A percentile compares a stretch with the other conserved stretches of the same genome.
phyloP scores from a whole-genome alignment of 164 flowering plant genomes.

The Aristolochia fimbriata region DNA sequence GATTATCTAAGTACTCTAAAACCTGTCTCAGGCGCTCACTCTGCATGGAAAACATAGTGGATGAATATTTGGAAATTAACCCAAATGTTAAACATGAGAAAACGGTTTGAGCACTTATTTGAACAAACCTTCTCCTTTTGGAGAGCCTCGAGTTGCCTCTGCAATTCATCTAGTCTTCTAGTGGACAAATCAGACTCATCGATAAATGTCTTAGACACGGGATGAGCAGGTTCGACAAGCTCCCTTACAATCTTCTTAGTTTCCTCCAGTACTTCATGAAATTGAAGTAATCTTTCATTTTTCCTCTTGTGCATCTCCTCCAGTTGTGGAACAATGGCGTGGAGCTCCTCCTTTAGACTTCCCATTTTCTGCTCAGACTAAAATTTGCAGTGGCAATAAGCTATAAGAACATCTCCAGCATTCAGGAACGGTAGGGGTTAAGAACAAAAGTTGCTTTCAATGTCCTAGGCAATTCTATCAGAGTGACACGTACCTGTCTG shows the following conservation, averaged over 20 bases:
- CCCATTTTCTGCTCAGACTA: constrained; percentile 64
- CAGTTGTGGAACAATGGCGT: constrained; percentile 51
- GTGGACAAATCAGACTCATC: constrained; percentile 82
- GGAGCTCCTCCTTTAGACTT: constrained; percentile 71
- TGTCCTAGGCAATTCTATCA: no score
- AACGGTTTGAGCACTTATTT: not conserved
- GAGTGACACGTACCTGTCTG: constrained; percentile 32
- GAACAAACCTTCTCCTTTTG: constrained; percentile 76
- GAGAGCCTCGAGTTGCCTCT: constrained; percentile 51
- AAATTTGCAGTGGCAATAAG: not conserved
- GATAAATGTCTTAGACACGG: constrained; percentile 14
- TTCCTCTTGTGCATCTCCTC: constrained; percentile 86
- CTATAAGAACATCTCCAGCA: not conserved
- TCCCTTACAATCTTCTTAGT: constrained; percentile 47
- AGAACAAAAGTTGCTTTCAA: no score
- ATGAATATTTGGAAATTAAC: not conserved
- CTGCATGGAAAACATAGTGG: constrained; percentile 23
- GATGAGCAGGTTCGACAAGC: constrained; percentile 25
- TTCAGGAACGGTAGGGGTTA: not conserved
- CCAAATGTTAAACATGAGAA: not conserved
- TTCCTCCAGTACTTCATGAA: constrained; percentile 52
- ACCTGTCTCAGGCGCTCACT: constrained; percentile 52
- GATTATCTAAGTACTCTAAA: constrained; percentile 27
- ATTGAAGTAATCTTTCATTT: constrained; percentile 61
- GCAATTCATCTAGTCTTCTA: constrained; percentile 79